phyloP scores from a whole-genome alignment of 179 eudicot genomes.

The Patellifolia procumbens region DNA sequence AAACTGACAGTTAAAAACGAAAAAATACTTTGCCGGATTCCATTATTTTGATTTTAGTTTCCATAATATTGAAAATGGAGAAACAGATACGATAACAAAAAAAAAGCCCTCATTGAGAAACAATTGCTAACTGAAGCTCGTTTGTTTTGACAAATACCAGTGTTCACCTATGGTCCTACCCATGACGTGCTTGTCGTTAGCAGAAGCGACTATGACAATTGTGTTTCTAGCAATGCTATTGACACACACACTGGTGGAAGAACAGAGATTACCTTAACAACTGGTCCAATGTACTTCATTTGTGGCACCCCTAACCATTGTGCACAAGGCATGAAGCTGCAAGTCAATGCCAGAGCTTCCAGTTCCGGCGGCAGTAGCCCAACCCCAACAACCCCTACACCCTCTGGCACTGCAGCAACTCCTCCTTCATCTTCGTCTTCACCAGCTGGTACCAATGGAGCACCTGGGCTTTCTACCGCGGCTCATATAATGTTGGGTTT shows the following conservation, averaged over 20 bases:
- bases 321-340: slow-evolving; percentile 35
- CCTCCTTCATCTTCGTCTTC: slow-evolving; percentile 29
- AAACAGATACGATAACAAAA: too few relatives aligned
- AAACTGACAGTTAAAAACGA: too few relatives aligned
- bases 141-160: slow-evolving; percentile 18
- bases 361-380: background rate
- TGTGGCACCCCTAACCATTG: slow-evolving; percentile 41
- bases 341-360: slow-evolving; percentile 33
- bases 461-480: slow-evolving; percentile 16
- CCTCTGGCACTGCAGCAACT: background rate
- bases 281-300: slow-evolving; percentile 37
- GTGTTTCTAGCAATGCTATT: slow-evolving; percentile 24
- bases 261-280: slow-evolving; percentile 21
- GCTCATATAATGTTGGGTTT: slow-evolving; percentile 19
- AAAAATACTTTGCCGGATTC: too few relatives aligned
- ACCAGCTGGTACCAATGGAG: slow-evolving; percentile 24
- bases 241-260: slow-evolving; percentile 11
- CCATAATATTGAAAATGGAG: too few relatives aligned
- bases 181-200: slow-evolving; percentile 36
- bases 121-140: background rate
- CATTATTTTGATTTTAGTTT: too few relatives aligned
- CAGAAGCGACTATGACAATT: slow-evolving; percentile 30
- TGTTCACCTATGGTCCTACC: slow-evolving; percentile 26
- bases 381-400: slow-evolving; percentile 28
- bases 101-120: too few relatives aligned